Percentiles rank a stretch among this genome's conserved stretches.
Evolutionary conservation across 1,284 basidiomycete genomes (phyloP).

Genomic region (Leccinum huronense): DNA sequence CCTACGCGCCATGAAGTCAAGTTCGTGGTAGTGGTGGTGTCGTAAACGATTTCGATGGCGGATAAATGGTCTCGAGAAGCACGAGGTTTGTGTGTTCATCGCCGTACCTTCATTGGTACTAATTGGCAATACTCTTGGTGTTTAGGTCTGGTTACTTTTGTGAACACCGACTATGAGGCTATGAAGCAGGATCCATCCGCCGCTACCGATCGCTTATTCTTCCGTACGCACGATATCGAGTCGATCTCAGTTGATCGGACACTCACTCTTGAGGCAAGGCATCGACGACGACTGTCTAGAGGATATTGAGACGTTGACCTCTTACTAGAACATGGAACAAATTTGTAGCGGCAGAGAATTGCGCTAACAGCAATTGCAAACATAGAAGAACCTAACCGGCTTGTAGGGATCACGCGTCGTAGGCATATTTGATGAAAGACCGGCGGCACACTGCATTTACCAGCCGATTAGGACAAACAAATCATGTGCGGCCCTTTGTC

Average conservation of each 20-base stretch:
- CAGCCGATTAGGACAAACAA: neutral
- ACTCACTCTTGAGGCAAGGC: neutral
- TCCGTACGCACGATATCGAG: neutral
- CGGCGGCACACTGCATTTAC: neutral
- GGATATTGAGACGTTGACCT: constrained; percentile 5
- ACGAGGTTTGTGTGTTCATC: neutral
- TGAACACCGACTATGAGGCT: constrained; percentile 5
- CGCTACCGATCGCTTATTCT: neutral
- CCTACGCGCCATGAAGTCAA: neutral
- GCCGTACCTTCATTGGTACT: neutral
- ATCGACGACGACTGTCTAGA: neutral
- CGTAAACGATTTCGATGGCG: neutral
- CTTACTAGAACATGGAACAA: neutral
- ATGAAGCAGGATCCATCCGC: neutral
- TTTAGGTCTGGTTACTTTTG: neutral
- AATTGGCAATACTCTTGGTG: neutral
- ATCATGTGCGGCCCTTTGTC: no score
- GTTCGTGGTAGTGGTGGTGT: neutral
- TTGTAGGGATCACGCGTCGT: neutral
- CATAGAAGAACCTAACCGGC: neutral
- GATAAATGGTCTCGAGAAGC: neutral
- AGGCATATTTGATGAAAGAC: constrained; percentile 1
- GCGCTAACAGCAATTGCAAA: neutral
- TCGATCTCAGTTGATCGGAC: constrained; percentile 10
- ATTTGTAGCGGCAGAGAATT: neutral